Base-by-base conservation (phyloP, 805 yeast genomes). In the Citeromyces matritensis region DNA sequence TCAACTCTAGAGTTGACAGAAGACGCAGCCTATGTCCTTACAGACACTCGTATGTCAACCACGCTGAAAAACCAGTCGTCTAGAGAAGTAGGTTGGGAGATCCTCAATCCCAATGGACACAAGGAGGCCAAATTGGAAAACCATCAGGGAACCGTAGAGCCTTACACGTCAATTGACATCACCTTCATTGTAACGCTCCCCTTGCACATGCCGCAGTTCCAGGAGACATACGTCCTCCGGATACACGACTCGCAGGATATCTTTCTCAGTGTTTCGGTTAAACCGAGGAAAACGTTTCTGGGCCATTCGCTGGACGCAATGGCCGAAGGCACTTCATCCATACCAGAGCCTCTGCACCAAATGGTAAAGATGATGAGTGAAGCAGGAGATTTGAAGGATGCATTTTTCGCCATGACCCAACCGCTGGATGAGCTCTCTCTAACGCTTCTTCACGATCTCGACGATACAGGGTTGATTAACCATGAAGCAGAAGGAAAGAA, bases 61-160 rank as follows among this genome's bases (percentile, higher is more conserved):
- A 47, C 42, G 10, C 31, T 69, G 12, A 43, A 33, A 17, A 64
- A 63, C 36, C 35, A 43, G 4, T 60, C 61, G 11, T 47, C 50
- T 9, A 59, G 57, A 23, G 39, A 42, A 6, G 47, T 63, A 5
- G 42, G 42, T 8, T 65, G 65, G 57, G 54, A 48, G 28, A 44
- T 63, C 10, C 39, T 53, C 6, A 58, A 53, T 37, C 39, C 41
- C 24, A 46, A 45, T 4, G 53, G 32, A 42, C 30, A 42, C 21
- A 17, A 17, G 7, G 6, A 5, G 21, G 21, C 13, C 4, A 17
- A 12, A 13, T 13, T 17, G 12, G 33, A 30, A 13, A n/a, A 10
- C 14, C 9, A 5, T 15, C 31, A 19, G 12, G 15, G 24, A 30
- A 15, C 27, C 5, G 26, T 24, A 15, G 27, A 23, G 29, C 44